Evolutionary conservation across 768 basidiomycete species (phyloP), one percentile per base, ranked within the genome.

Genomic region (Hirschioporus abietinus): DNA sequence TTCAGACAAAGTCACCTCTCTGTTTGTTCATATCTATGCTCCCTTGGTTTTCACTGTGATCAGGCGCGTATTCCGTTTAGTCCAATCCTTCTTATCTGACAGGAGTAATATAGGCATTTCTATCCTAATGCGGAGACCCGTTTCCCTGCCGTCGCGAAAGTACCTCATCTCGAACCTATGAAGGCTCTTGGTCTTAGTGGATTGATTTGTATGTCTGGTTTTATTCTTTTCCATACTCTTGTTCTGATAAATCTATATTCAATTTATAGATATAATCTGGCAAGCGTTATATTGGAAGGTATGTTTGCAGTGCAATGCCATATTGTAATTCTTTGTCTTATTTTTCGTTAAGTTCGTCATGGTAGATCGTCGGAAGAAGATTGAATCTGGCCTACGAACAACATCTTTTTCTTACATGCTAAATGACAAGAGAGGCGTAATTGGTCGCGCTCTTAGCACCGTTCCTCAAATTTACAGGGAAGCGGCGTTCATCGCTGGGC

Each of bases 1-100:
- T 72, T 84, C 88, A 65, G 97, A 99, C 76, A 99, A 99, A 77
- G 92, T 98, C 73, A 98, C 93, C 20, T 94, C 92, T 10, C 80
- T 99, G 26, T 99, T 96, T 79, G 86, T 99, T 35, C 97, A 99
- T 74, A 90, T 99, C 66, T 98, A 97, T 73, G 85, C 93, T 0
- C 93, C 97, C 0, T 87, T 96, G 68, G 88, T 90, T 2, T 92
- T 99, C 71, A 95, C 93, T 17, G 90, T 95, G 25, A 95, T 99
- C 65, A 83, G 92, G 93, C 92, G 69, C 35, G 87, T 77, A 23
- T 30, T 35, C 36, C 17, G 1, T 66, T 63, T 70, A 23, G 27
- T 36, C 26, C 23, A 17, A 9, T 61, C 60, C 5, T 15, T 25
- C 60, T 18, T 61, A 24, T 25, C 30, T 25, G 23, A 30, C 65